A percentile compares a stretch with the other conserved stretches of the same genome.
These are phyloP conservation scores for Triticum monococcum DNA, from an alignment of 176 grass and related monocot species.

Conservation along the genomic window DNA sequence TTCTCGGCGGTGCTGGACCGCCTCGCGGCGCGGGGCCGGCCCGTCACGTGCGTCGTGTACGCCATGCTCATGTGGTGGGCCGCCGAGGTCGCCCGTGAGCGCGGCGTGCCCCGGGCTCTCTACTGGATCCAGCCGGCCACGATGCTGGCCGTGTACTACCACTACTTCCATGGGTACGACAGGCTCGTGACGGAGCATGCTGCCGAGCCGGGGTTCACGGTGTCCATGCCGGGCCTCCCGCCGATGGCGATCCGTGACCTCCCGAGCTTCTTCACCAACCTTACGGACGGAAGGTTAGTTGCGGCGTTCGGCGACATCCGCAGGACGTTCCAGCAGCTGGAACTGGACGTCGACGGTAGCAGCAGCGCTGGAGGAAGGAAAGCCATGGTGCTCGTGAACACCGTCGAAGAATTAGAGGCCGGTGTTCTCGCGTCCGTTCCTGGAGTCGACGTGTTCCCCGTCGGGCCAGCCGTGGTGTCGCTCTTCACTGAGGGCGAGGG, in stretches of 20 bases:
- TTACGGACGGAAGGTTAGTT: neutral
- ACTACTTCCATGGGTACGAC: conserved; percentile 47
- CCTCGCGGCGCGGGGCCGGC: conserved; percentile 30
- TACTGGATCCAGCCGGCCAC: conserved; percentile 52
- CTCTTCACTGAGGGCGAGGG: no score
- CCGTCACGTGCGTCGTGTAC: conserved; percentile 49
- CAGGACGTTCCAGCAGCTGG: conserved; percentile 24
- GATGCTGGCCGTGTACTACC: conserved; percentile 52
- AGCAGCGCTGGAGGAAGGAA: neutral
- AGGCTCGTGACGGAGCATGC: neutral
- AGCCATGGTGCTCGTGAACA: conserved; percentile 46
- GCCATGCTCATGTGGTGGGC: conserved; percentile 42
- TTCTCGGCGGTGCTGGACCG: conserved; percentile 8
- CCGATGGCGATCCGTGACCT: conserved; percentile 46
- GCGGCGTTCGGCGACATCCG: neutral
- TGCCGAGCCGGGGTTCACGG: conserved; percentile 27
- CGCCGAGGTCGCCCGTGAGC: conserved; percentile 23
- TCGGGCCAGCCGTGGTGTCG: no score
- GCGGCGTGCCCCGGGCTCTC: conserved; percentile 20
- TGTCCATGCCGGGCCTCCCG: conserved; percentile 42
- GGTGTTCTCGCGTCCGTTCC: conserved; percentile 29
- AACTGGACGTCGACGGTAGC: neutral
- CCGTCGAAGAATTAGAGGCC: conserved; percentile 47
- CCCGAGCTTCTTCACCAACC: conserved; percentile 33
- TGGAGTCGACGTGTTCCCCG: conserved; percentile 8